Percentiles rank a stretch among this genome's conserved stretches.
Evolutionary conservation across 805 yeast species (phyloP).

Genomic region (Lachancea meyersii): DNA sequence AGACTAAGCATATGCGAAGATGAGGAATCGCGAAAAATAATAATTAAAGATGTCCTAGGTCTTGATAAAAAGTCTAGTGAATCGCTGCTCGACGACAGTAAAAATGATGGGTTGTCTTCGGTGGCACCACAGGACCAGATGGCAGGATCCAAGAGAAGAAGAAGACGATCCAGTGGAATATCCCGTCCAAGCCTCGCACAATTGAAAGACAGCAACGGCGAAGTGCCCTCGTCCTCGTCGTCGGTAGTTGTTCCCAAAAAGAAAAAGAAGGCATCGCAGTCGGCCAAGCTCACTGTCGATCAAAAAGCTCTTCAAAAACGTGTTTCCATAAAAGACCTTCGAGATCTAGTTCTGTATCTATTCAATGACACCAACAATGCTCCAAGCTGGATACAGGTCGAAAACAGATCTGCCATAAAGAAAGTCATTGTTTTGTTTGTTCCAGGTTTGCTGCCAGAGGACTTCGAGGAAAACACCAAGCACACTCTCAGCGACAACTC

Average conservation of each 20-base stretch:
- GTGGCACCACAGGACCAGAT: background rate
- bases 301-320: slow-evolving; percentile 26
- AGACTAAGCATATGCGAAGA: slow-evolving; percentile 24
- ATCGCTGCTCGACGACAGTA: background rate
- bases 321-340: slow-evolving; percentile 36
- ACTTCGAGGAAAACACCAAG: slow-evolving; percentile 36
- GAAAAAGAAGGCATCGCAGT: slow-evolving; percentile 29
- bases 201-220: slow-evolving; percentile 2
- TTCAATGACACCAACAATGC: slow-evolving; percentile 37
- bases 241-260: slow-evolving; percentile 19
- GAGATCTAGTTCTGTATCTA: slow-evolving; percentile 42
- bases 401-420: slow-evolving; percentile 42
- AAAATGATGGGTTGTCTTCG: background rate
- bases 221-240: slow-evolving; percentile 1
- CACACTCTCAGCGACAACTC: slow-evolving; percentile 12
- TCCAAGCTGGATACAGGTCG: slow-evolving; percentile 47
- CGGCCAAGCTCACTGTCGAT: slow-evolving; percentile 33
- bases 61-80: background rate
- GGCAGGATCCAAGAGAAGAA: slow-evolving; percentile 11
- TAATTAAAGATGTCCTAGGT: slow-evolving; percentile 9
- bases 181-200: slow-evolving; percentile 7
- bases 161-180: slow-evolving; percentile 29
- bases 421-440: slow-evolving; percentile 53
- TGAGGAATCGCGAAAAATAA: slow-evolving; percentile 10
- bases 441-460: slow-evolving; percentile 54